Percentiles rank a stretch among this genome's conserved stretches.
Evolutionary conservation across 1,284 basidiomycete species (phyloP).

Genomic region (Ceraceosorus bombacis): DNA sequence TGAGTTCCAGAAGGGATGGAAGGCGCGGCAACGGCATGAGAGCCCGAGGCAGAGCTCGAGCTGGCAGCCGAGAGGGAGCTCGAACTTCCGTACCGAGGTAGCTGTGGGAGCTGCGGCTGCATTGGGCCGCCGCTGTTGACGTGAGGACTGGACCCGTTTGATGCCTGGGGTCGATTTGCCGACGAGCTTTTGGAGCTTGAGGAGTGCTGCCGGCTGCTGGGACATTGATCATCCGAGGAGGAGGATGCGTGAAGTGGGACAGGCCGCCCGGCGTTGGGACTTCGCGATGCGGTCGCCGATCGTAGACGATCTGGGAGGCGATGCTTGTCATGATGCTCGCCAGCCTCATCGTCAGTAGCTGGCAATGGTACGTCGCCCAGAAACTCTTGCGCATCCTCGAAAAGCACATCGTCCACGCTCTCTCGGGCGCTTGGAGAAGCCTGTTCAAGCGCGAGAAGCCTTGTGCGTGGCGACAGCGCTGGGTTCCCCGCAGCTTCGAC

Average conservation of each 20-base stretch:
- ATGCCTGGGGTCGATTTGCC: background rate
- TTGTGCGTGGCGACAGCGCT: no score
- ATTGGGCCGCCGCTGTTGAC: no score
- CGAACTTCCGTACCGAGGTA: background rate
- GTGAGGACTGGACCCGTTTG: background rate
- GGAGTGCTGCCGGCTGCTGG: no score
- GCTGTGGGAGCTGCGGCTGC: no score
- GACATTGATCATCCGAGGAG: no score
- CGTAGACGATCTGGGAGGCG: constrained; percentile 18
- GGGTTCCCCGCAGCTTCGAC: no score
- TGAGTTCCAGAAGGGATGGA: background rate
- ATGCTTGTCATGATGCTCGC: constrained; percentile 19
- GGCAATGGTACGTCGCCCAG: constrained; percentile 14
- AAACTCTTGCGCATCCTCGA: constrained; percentile 24
- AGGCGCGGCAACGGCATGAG: background rate
- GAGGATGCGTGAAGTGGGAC: background rate
- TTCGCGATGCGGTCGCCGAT: constrained; percentile 15
- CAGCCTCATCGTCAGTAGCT: constrained; percentile 15
- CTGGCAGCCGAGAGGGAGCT: background rate
- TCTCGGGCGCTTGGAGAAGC: no score
- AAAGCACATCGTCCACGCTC: background rate
- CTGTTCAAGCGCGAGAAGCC: no score
- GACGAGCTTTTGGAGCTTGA: no score
- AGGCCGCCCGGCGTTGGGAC: background rate
- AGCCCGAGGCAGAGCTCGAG: background rate